These are phyloP conservation scores for Platanthera guangdongensis DNA, from an alignment of 106 monocot genomes.

Conservation along the genomic window DNA sequence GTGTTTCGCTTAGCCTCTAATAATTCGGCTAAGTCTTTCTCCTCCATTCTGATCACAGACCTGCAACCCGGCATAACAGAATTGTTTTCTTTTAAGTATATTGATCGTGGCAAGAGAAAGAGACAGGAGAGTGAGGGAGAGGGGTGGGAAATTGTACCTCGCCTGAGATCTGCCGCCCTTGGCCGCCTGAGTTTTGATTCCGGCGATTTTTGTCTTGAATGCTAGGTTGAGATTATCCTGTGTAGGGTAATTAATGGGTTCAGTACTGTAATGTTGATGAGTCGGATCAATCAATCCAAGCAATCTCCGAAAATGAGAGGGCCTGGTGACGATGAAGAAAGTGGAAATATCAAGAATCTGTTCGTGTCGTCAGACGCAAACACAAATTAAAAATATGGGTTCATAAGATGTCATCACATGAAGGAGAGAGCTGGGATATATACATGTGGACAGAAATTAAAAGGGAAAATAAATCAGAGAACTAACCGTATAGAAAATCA, in stretches of 20 bases:
- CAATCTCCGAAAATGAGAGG: background rate
- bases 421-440: background rate
- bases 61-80: conserved; percentile 18
- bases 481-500: conserved; percentile 70
- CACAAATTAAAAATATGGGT: background rate
- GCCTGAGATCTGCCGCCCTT: conserved; percentile 57
- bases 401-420: background rate
- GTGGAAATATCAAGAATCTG: conserved; percentile 56
- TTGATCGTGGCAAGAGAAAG: no score
- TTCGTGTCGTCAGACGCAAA: conserved; percentile 75
- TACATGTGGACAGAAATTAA: background rate
- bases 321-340: background rate
- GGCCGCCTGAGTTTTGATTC: conserved; percentile 8
- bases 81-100: background rate
- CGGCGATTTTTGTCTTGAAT: background rate
- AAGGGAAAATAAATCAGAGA: conserved; percentile 5
- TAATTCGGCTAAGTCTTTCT: conserved; percentile 29
- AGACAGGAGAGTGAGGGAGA: background rate
- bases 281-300: background rate
- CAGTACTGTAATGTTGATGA: no score
- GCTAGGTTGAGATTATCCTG: conserved; percentile 2
- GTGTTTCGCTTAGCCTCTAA: conserved; percentile 34
- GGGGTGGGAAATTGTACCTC: conserved; percentile 21
- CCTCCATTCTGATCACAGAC: conserved; percentile 40
- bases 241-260: background rate